phyloP scores from a whole-genome alignment of 1,284 basidiomycete genomes.

The Pholiota adiposa region DNA sequence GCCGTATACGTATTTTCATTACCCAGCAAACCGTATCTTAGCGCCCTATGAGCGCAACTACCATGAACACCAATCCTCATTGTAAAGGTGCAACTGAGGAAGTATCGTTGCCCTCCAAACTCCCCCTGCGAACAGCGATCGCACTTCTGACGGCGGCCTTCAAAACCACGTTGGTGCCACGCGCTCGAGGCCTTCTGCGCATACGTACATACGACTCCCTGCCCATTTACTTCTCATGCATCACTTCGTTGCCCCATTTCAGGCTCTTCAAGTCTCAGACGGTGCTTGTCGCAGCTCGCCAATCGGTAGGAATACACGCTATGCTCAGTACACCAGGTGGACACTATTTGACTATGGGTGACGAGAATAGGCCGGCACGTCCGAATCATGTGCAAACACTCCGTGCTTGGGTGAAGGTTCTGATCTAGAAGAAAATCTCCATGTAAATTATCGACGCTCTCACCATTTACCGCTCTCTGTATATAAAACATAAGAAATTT shows the following conservation, averaged over 20 bases:
- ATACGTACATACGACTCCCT: not conserved
- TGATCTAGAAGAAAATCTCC: constrained; percentile 6
- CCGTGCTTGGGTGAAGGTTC: too few relatives aligned
- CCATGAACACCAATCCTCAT: too few relatives aligned
- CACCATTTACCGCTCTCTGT: not conserved
- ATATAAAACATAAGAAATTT: not conserved
- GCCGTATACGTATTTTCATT: not conserved
- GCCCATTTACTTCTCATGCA: not conserved
- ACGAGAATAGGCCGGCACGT: constrained; percentile 1
- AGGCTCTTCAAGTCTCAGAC: not conserved
- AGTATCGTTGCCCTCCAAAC: too few relatives aligned
- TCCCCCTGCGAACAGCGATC: too few relatives aligned
- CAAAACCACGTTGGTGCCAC: not conserved
- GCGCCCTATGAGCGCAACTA: not conserved
- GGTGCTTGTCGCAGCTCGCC: not conserved
- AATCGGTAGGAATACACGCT: not conserved
- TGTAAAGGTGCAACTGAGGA: too few relatives aligned
- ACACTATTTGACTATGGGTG: not conserved
- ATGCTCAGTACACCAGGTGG: not conserved
- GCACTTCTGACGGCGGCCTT: not conserved
- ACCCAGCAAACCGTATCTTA: not conserved
- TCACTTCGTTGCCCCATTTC: not conserved
- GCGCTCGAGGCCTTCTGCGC: not conserved
- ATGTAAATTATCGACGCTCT: not conserved
- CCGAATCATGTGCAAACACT: constrained; percentile 12